These are phyloP conservation scores for Bothriochloa decipiens DNA, from an alignment of 176 grass and related monocot genomes.

Conservation along the genomic window DNA sequence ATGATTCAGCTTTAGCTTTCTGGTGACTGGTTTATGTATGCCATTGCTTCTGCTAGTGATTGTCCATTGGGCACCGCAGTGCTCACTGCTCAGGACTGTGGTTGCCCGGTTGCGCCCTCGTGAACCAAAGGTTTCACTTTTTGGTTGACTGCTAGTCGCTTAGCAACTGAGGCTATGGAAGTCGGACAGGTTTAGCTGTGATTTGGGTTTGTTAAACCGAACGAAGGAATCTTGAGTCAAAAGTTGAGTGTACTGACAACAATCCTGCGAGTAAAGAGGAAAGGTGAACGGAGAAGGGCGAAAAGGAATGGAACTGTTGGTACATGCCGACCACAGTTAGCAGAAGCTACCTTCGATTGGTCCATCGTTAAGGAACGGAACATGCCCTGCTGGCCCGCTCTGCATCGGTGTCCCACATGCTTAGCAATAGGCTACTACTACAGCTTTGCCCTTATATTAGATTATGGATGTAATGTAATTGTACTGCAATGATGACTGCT, in stretches of 20 bases:
- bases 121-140: constrained; percentile 33
- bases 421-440: constrained; percentile 9
- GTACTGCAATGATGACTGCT: not conserved
- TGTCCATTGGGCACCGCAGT: not conserved
- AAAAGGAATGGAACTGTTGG: constrained; percentile 18
- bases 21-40: not conserved
- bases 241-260: constrained; percentile 50
- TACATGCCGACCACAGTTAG: constrained; percentile 33
- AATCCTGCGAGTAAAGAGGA: constrained; percentile 38
- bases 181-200: constrained; percentile 29
- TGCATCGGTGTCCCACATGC: constrained; percentile 38
- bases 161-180: constrained; percentile 31
- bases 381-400: constrained; percentile 34
- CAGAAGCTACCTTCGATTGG: constrained; percentile 26
- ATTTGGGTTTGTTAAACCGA: constrained; percentile 44
- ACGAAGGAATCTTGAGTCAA: constrained; percentile 56
- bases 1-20: not conserved
- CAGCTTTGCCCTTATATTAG: not conserved
- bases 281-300: constrained; percentile 10
- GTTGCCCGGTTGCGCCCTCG: constrained; percentile 36
- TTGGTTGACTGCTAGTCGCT: constrained; percentile 45
- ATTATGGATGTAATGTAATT: not conserved
- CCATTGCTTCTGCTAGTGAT: constrained; percentile 12
- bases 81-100: not conserved
- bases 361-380: constrained; percentile 42